Percentiles rank a stretch among this genome's conserved stretches.
phyloP scores from a whole-genome alignment of 306 rosid species.

The Vicia villosa region DNA sequence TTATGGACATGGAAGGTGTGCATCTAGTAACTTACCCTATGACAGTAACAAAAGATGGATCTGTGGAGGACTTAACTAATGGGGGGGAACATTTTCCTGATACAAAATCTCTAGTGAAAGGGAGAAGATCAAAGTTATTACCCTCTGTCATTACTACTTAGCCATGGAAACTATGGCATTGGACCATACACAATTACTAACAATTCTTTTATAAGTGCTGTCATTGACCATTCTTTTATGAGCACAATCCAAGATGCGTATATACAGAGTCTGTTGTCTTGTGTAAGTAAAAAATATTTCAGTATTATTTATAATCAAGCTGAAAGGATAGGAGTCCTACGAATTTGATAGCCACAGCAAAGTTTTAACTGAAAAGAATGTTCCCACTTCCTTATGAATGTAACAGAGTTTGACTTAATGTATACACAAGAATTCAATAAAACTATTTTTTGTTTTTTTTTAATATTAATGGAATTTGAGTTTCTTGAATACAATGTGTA shows the following conservation, averaged over 20 bases:
- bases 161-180: neutral
- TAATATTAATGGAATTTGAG: neutral
- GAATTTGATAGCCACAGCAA: neutral
- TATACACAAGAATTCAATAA: neutral
- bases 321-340: neutral
- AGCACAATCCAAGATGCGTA: no score
- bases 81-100: constrained; percentile 72
- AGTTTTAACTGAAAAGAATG: neutral
- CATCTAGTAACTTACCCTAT: constrained; percentile 81
- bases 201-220: constrained; percentile 32
- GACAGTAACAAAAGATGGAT: constrained; percentile 53
- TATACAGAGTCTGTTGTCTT: no score
- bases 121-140: constrained; percentile 63
- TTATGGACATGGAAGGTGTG: constrained; percentile 77
- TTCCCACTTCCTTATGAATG: neutral
- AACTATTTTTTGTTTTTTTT: neutral
- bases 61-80: constrained; percentile 44
- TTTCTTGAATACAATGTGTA: neutral
- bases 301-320: neutral
- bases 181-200: neutral
- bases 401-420: neutral
- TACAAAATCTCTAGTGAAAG: constrained; percentile 57
- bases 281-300: no score
- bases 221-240: no score
- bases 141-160: constrained; percentile 73